Conservation (phyloP, 768 basidiomycete genomes). For the Boletus rufocinnamomeus region DNA sequence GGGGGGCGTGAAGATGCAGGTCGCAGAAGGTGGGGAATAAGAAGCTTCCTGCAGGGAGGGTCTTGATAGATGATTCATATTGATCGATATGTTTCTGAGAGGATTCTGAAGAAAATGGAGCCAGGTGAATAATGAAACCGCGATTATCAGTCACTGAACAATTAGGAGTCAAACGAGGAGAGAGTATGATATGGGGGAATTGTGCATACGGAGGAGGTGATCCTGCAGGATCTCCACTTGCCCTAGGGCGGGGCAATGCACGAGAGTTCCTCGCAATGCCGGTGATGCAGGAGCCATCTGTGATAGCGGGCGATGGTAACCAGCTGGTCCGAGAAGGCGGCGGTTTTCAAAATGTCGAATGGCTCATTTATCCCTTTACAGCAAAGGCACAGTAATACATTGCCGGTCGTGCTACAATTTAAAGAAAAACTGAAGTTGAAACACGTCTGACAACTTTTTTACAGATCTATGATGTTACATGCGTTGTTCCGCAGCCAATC, state of each 20-base stretch:
- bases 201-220: conserved; percentile 49
- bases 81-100: conserved; percentile 39
- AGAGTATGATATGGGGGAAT: not conserved
- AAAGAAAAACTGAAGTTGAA: not conserved
- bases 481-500: conserved; percentile 49
- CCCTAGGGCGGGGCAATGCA: conserved; percentile 56
- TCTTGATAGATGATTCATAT: conserved; percentile 21
- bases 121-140: conserved; percentile 57
- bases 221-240: conserved; percentile 56
- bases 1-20: conserved; percentile 85
- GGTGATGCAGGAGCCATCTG: conserved; percentile 9
- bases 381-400: not conserved
- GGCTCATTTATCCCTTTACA: not conserved
- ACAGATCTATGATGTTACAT: conserved; percentile 31
- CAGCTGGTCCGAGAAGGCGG: not conserved
- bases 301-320: conserved; percentile 2
- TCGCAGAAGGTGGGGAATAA: conserved; percentile 81
- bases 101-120: conserved; percentile 35
- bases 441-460: conserved; percentile 7
- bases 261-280: conserved; percentile 52
- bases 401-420: not conserved
- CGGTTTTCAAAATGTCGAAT: too few relatives aligned
- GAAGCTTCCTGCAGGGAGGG: conserved; percentile 58
- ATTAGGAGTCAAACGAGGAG: conserved; percentile 3
- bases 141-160: conserved; percentile 33